phyloP scores from a whole-genome alignment of 495 filamentous ascomycete genomes.

The Neurospora sp. region DNA sequence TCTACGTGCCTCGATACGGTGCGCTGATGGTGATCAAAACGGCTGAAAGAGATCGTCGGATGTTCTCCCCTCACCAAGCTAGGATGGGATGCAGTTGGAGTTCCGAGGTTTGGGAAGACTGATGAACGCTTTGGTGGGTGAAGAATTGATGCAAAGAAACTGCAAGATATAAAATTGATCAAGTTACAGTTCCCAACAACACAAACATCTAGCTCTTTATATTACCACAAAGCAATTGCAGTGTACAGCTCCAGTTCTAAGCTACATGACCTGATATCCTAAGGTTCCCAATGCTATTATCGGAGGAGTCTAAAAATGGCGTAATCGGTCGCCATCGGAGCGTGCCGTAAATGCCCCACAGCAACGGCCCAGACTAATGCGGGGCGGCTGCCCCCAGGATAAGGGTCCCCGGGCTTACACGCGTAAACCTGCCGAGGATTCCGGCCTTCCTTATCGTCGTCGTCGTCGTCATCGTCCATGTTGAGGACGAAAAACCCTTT shows the following conservation, averaged over 20 bases:
- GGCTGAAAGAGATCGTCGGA: neutral
- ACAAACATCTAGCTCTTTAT: neutral
- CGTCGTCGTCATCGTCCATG: neutral
- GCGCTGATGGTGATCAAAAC: neutral
- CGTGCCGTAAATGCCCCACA: slow-evolving; percentile 9
- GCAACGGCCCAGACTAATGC: slow-evolving; percentile 4
- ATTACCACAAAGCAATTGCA: neutral
- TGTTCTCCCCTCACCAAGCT: neutral
- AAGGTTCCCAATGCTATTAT: neutral
- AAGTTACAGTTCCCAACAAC: neutral
- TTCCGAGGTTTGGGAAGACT: neutral
- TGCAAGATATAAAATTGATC: neutral
- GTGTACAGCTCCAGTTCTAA: neutral
- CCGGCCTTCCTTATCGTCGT: neutral
- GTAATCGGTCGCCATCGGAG: slow-evolving; percentile 21
- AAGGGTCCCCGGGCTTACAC: neutral
- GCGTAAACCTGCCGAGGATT: neutral
- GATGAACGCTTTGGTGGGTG: neutral
- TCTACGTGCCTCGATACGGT: neutral
- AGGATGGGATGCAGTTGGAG: neutral
- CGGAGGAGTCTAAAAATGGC: slow-evolving; percentile 11
- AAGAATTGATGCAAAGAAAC: neutral
- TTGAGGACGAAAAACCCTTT: neutral
- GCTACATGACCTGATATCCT: neutral
- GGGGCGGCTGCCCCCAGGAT: slow-evolving; percentile 8